A percentile compares a stretch with the other conserved stretches of the same genome.
phyloP scores from a whole-genome alignment of 2,329 filamentous ascomycete species.

The Pseudopithomyces maydicus region DNA sequence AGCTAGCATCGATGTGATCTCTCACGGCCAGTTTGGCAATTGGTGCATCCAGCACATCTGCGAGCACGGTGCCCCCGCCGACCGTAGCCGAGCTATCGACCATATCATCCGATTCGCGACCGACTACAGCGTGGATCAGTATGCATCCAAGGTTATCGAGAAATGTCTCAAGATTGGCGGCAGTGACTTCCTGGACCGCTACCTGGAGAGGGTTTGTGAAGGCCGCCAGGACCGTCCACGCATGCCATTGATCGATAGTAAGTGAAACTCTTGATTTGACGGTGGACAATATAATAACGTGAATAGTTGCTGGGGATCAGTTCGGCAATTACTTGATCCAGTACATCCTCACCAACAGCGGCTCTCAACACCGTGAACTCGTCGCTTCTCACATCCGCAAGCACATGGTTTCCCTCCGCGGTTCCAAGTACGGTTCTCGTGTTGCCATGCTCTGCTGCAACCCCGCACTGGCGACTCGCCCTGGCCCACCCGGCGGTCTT shows the following conservation, averaged over 20 bases:
- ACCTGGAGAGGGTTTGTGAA: slow-evolving; percentile 92
- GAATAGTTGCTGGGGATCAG: slow-evolving; percentile 86
- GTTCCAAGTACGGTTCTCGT: slow-evolving; percentile 97
- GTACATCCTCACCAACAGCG: slow-evolving; percentile 90
- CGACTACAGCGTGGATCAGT: slow-evolving; percentile 98
- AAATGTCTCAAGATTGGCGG: slow-evolving; percentile 98
- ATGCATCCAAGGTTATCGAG: slow-evolving; percentile 98
- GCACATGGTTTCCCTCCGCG: slow-evolving; percentile 98
- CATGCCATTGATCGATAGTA: slow-evolving; percentile 93
- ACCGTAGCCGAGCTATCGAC: slow-evolving; percentile 91
- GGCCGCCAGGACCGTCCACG: slow-evolving; percentile 88
- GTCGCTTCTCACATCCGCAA: slow-evolving; percentile 94
- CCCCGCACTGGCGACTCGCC: slow-evolving; percentile 84
- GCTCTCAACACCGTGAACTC: slow-evolving; percentile 85
- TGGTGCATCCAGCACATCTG: slow-evolving; percentile 99
- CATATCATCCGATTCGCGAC: slow-evolving; percentile 92
- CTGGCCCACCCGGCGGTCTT: slow-evolving; percentile 77
- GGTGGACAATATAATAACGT: slow-evolving; percentile 17
- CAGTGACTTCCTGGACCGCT: slow-evolving; percentile 85
- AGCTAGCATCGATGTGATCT: slow-evolving; percentile 91
- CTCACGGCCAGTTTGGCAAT: slow-evolving; percentile 97
- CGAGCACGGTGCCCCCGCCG: slow-evolving; percentile 88
- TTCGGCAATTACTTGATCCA: slow-evolving; percentile 99
- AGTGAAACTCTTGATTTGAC: slow-evolving; percentile 30
- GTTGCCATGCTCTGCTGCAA: slow-evolving; percentile 99